Evolutionary conservation across 768 basidiomycete species (phyloP), one percentile per base, ranked within the genome.

Genomic region (Calvatia gigantea): DNA sequence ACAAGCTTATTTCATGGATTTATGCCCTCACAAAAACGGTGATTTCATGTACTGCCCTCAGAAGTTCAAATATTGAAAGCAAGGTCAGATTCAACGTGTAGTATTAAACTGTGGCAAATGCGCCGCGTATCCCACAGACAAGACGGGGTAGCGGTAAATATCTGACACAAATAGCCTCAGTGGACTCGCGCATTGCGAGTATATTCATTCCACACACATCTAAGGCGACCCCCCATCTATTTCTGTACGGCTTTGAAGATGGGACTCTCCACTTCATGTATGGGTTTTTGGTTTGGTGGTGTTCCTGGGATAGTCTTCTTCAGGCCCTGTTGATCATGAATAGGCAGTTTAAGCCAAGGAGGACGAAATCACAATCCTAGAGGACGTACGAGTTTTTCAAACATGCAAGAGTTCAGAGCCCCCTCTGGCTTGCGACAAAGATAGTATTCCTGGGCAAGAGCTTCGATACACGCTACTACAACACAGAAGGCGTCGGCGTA

Each of bases 241-340:
- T 94, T 95, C 79, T 96, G 94, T 62, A 93, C 77, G 39, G 83
- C 74, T 61, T 82, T 87, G 75, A 83, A 94, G 67, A 96, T 81
- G 3, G 95, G 94, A 56, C 75, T 89, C 70, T 85, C 78, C 67
- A 93, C 82, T 68, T 98, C 94, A 70, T 98, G 94, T 68, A 98
- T 85, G 56, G 84, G 94, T 32, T 81, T 79, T 70, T 90, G 79
- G 57, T 89, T 92, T 60, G 79, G 79, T 57, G 96, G 88, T 41
- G 91, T 77, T 6, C 93, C 95, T 23, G 96, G 96, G 62, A 98
- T 94, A 41, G 83, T 85, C 75, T 98, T 98, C 37, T 77, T 82
- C 57, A 98, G 80, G 62, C 94, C 94, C 96, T 98, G 68, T 6
- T 45, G 53, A n/a, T 29, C 15, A 48, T 37, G 33, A 21, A 44